Conservation (phyloP, 345 rosid species). For the Salix viminalis region DNA sequence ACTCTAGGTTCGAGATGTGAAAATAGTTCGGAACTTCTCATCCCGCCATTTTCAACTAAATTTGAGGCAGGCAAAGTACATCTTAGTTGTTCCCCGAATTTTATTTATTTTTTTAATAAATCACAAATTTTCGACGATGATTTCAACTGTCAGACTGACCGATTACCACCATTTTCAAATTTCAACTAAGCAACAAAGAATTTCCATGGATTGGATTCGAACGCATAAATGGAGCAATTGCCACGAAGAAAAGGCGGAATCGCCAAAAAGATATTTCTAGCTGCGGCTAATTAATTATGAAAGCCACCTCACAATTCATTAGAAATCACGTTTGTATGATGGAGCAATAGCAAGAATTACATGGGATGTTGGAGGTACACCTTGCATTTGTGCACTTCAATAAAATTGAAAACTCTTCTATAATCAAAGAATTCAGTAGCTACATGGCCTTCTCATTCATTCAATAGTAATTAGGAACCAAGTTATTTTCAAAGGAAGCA, state of each 20-base stretch:
- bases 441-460: neutral
- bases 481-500: neutral
- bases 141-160: no score
- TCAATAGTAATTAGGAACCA: neutral
- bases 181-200: neutral
- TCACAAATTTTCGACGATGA: no score
- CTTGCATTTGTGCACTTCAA: neutral
- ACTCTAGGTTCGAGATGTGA: no score
- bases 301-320: neutral
- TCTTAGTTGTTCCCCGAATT: no score
- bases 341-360: neutral
- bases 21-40: no score
- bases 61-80: no score
- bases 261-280: neutral
- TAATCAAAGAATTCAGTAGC: neutral
- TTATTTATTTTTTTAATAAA: no score
- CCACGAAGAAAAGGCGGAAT: neutral
- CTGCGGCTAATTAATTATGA: neutral
- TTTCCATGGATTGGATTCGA: neutral
- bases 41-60: no score
- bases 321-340: neutral
- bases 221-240: neutral
- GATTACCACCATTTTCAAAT: neutral
- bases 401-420: neutral
- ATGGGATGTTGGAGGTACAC: neutral